Conservation (phyloP, 441 rosid genomes). For the Isatis lusitanica region DNA sequence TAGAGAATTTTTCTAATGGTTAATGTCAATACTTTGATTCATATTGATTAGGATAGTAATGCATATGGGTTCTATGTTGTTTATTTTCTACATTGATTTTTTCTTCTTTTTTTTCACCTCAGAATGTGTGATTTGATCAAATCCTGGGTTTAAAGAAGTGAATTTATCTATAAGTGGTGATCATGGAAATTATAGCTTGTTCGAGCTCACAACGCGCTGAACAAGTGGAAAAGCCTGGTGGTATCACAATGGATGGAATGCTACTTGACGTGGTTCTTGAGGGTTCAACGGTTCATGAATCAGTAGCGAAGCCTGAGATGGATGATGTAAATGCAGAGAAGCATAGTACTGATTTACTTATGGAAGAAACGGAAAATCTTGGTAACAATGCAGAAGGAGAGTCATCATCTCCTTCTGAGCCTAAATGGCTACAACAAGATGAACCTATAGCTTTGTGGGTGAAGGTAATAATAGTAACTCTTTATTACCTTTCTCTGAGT, state of each 20-base stretch:
- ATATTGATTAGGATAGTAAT: neutral
- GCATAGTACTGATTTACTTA: constrained; percentile 39
- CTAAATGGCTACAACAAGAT: constrained; percentile 80
- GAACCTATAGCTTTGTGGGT: constrained; percentile 96
- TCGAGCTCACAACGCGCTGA: constrained; percentile 53
- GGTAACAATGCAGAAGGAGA: constrained; percentile 57
- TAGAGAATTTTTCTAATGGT: neutral
- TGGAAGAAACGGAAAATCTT: constrained; percentile 50
- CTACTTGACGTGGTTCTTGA: constrained; percentile 41
- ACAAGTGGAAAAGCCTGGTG: constrained; percentile 44
- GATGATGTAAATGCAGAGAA: constrained; percentile 48
- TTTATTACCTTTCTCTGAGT: neutral
- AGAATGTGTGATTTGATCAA: constrained; percentile 23
- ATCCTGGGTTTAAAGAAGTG: constrained; percentile 29
- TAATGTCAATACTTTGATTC: neutral
- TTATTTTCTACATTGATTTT: neutral
- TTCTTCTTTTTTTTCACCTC: neutral
- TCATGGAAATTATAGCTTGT: constrained; percentile 65
- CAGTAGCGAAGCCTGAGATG: constrained; percentile 45
- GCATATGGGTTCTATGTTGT: neutral
- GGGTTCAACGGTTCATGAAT: constrained; percentile 37
- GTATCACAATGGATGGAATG: constrained; percentile 36
- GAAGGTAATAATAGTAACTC: constrained; percentile 54
- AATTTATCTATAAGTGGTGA: constrained; percentile 30
- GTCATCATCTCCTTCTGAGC: constrained; percentile 56